phyloP scores from a whole-genome alignment of 768 basidiomycete species.

The Pleurotus pulmonarius region DNA sequence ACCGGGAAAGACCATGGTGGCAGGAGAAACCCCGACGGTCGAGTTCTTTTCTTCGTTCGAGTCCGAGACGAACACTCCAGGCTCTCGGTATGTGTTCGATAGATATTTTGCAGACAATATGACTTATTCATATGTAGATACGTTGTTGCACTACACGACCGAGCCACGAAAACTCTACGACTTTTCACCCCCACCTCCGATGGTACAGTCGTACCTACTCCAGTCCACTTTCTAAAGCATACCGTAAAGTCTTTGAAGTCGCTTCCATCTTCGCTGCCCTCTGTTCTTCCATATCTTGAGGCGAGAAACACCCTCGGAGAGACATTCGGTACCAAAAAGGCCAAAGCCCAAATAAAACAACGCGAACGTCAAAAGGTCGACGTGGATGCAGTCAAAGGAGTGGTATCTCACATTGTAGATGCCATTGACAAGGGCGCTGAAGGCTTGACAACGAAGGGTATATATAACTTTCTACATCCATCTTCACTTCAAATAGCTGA shows the following conservation, averaged over 20 bases:
- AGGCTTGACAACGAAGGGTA: constrained; percentile 68
- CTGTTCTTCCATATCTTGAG: constrained; percentile 50
- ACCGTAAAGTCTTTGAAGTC: constrained; percentile 85
- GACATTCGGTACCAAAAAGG: constrained; percentile 94
- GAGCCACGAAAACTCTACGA: constrained; percentile 61
- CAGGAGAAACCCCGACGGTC: constrained; percentile 79
- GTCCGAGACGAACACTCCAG: constrained; percentile 47
- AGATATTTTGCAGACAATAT: background rate
- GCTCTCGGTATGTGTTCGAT: constrained; percentile 62
- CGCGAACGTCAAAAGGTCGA: constrained; percentile 90
- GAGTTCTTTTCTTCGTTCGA: constrained; percentile 70
- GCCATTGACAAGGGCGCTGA: constrained; percentile 73
- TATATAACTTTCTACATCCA: constrained; percentile 29
- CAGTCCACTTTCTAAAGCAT: constrained; percentile 65
- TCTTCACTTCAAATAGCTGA: background rate
- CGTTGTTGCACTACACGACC: constrained; percentile 79
- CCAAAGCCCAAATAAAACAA: constrained; percentile 79
- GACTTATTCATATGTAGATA: constrained; percentile 48
- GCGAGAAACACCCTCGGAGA: constrained; percentile 82
- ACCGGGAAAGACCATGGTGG: constrained; percentile 38
- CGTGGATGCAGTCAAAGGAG: constrained; percentile 81
- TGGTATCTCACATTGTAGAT: constrained; percentile 77
- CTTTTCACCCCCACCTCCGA: constrained; percentile 37
- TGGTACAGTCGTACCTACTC: constrained; percentile 48
- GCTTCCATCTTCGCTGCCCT: constrained; percentile 43